Evolutionary conservation across 2,329 filamentous ascomycete species (phyloP).

Genomic region (Arachnomyces sp.): DNA sequence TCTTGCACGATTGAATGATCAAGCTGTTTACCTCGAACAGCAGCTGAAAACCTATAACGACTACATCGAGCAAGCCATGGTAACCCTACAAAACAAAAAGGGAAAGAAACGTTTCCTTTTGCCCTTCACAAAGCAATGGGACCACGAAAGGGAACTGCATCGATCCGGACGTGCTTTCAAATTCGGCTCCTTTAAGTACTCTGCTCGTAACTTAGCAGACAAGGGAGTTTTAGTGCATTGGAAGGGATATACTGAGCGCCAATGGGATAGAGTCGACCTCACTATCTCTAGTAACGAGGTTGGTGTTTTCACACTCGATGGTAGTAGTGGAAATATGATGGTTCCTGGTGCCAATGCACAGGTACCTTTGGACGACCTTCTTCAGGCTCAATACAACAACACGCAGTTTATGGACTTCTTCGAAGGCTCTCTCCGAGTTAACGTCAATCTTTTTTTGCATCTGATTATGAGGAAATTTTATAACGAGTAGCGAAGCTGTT

Average conservation of each 20-base stretch:
- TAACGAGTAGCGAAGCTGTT: slow-evolving; percentile 23
- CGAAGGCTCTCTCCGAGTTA: slow-evolving; percentile 76
- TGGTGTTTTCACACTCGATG: slow-evolving; percentile 87
- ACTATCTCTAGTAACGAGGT: slow-evolving; percentile 93
- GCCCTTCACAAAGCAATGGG: slow-evolving; percentile 97
- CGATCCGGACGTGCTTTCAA: slow-evolving; percentile 88
- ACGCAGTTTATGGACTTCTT: slow-evolving; percentile 95
- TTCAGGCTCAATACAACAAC: slow-evolving; percentile 96
- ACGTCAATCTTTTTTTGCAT: slow-evolving; percentile 94
- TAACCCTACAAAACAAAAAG: slow-evolving; percentile 94
- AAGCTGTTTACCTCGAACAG: slow-evolving; percentile 86
- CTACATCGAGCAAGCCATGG: slow-evolving; percentile 98
- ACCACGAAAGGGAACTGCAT: slow-evolving; percentile 93
- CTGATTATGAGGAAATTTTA: slow-evolving; percentile 99
- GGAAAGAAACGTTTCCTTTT: slow-evolving; percentile 89
- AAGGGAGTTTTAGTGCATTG: slow-evolving; percentile 93
- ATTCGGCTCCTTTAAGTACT: slow-evolving; percentile 97
- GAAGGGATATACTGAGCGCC: slow-evolving; percentile 70
- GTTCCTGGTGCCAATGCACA: slow-evolving; percentile 86
- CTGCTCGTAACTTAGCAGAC: slow-evolving; percentile 76
- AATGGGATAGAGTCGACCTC: slow-evolving; percentile 88
- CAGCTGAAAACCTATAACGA: slow-evolving; percentile 98
- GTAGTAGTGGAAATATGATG: slow-evolving; percentile 85
- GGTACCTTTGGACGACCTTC: slow-evolving; percentile 81
- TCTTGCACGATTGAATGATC: slow-evolving; percentile 41